A percentile compares a stretch with the other conserved stretches of the same genome.
These are phyloP conservation scores for Breviolum minutum DNA, from an alignment of 73 alveolate species.

Conservation along the genomic window DNA sequence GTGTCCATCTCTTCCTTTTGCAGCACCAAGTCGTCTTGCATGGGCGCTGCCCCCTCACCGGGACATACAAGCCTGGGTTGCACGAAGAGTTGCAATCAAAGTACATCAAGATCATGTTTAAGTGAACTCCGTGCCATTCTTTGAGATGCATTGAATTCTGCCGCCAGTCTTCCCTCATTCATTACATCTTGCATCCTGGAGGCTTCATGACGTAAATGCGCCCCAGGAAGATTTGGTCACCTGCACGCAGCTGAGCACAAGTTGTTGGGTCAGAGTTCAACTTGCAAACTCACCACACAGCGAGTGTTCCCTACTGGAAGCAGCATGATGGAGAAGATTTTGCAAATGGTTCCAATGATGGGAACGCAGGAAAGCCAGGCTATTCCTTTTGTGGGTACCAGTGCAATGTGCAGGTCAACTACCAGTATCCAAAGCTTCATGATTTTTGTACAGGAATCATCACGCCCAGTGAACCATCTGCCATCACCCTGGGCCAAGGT, in stretches of 20 bases:
- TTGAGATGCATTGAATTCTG: not conserved
- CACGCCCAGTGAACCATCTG: no score
- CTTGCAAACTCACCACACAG: not conserved
- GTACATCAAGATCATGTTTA: not conserved
- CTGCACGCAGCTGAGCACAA: not conserved
- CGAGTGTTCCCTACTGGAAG: no score
- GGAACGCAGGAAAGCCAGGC: no score
- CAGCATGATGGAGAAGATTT: no score
- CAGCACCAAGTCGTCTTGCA: slow-evolving; percentile 77
- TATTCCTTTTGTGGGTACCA: no score
- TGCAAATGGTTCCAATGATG: no score
- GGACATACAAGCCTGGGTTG: slow-evolving; percentile 81
- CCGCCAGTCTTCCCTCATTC: not conserved
- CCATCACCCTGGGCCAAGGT: not conserved
- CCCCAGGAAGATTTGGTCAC: slow-evolving; percentile 78
- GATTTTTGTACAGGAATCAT: no score
- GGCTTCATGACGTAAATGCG: slow-evolving; percentile 63
- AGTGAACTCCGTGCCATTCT: not conserved
- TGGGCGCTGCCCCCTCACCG: slow-evolving; percentile 90
- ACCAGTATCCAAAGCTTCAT: no score
- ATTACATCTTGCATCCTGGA: not conserved
- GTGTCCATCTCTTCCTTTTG: slow-evolving; percentile 79
- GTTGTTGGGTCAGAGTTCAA: not conserved
- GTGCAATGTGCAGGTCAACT: no score
- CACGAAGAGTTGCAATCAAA: not conserved